Conservation (phyloP, 257 asterid genomes). For the Solanum clarkiae region DNA sequence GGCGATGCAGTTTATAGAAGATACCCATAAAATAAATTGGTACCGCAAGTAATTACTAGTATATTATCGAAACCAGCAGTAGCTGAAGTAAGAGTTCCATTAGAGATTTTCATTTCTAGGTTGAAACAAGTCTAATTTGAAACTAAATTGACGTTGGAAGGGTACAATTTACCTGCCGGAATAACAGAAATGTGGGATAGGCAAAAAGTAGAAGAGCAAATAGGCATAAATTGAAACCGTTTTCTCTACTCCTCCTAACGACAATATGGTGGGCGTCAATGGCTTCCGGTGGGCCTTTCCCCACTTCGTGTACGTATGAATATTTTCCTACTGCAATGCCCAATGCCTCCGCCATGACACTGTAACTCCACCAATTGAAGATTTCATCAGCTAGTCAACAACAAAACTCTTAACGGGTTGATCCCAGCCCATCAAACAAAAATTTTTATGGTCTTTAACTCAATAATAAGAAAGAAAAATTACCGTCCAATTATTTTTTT, state of each 20-base stretch:
- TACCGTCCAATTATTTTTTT: too few relatives aligned
- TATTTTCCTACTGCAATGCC: constrained; percentile 28
- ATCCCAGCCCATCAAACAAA: background rate
- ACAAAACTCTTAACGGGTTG: background rate
- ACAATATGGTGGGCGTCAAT: constrained; percentile 61
- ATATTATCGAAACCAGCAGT: background rate
- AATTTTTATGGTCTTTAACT: background rate
- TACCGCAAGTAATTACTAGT: background rate
- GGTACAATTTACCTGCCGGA: constrained; percentile 33
- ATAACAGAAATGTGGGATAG: constrained; percentile 14
- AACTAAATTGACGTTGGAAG: background rate
- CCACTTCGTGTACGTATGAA: constrained; percentile 39
- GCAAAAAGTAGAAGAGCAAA: constrained; percentile 18
- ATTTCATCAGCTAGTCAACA: background rate
- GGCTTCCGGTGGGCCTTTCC: constrained; percentile 40
- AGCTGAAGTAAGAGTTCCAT: background rate
- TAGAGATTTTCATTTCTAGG: background rate
- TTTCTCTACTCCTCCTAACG: constrained; percentile 16
- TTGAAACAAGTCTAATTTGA: background rate
- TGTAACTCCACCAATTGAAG: background rate
- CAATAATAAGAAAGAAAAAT: background rate
- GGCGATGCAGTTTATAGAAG: background rate
- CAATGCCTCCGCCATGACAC: constrained; percentile 18
- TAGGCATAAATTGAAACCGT: constrained; percentile 17
- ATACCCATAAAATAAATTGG: background rate